Percentiles rank a stretch among this genome's conserved stretches.
Conservation (phyloP, 2,329 filamentous ascomycete genomes). For the Zymoseptoria passerinii region DNA sequence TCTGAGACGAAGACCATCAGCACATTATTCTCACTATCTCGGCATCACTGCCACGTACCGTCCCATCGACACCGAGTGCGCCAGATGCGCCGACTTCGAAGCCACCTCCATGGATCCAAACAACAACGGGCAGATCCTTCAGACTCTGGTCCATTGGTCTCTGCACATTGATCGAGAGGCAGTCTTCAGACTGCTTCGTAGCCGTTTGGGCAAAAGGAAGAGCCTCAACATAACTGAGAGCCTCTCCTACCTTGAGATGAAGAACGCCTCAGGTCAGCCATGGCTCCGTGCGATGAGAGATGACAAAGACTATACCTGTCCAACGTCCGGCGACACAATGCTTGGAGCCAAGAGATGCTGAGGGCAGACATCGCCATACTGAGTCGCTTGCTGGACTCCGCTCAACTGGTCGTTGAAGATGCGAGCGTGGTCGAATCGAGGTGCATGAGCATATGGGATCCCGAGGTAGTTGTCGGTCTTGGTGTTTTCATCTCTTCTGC, state of each 20-base stretch:
- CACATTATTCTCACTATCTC: neutral
- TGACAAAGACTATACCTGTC: neutral
- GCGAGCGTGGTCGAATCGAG: conserved; percentile 8
- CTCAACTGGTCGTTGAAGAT: conserved; percentile 1
- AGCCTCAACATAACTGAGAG: conserved; percentile 5
- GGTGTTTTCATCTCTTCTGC: conserved; percentile 5
- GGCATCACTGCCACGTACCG: neutral
- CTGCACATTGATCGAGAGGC: conserved; percentile 49
- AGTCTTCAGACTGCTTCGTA: conserved; percentile 40
- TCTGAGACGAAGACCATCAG: conserved; percentile 5
- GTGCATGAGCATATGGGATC: conserved; percentile 1
- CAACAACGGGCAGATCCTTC: conserved; percentile 35
- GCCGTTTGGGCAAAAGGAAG: conserved; percentile 4
- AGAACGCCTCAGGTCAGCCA: neutral
- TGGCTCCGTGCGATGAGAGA: neutral
- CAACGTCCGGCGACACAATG: conserved; percentile 2
- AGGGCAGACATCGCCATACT: conserved; percentile 8
- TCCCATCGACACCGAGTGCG: neutral
- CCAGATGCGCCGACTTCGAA: conserved; percentile 15
- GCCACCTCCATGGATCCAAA: conserved; percentile 40
- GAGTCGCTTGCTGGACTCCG: conserved; percentile 1
- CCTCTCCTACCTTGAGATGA: neutral
- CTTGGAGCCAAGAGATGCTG: conserved; percentile 4
- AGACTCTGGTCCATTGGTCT: conserved; percentile 5
- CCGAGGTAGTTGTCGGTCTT: conserved; percentile 7